Base-by-base conservation (phyloP, 2,329 filamentous ascomycete species). In the Hymenotorrendiella dingleyae region DNA sequence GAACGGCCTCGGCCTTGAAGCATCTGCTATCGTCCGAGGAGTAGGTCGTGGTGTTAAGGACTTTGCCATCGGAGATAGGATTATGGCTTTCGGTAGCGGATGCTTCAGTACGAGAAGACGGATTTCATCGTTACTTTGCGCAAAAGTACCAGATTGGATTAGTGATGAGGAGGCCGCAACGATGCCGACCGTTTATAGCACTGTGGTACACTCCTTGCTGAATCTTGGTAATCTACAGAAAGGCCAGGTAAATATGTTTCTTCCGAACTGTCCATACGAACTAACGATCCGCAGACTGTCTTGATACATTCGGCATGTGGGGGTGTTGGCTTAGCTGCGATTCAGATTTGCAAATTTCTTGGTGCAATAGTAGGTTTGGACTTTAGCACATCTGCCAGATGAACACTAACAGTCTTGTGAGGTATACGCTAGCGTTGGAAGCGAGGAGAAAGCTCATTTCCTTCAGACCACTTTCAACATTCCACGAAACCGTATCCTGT, bases 271-370 rank as follows among this genome's bases (percentile, higher is more conserved):
- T 22, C 12, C 16, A 36, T 20, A 24, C 20, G 19, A 26, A 23
- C 10, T 12, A 36, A 26, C 20, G 17, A 9, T 36, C 3, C n/a
- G 12, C 26, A n/a, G 27, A 46, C 29, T 3, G 42, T 64, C 6
- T 38, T 66, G 3, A 57, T 66, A 5, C 52, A 59, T 12, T 48
- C 53, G 4, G 59, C 58, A 3, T 47, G 39, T n/a, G 54, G 61
- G 12, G 61, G 57, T 10, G 48, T 64, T 14, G 62, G 62, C 10
- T 37, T 57, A 11, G 57, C 60, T 3, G 56, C 61, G 1, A 61
- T 64, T 23, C 54, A 62, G 20, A 34, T 62, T 4, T 47, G 39
- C 33, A 45, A 54, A 16, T 34, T 20, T 51, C 24, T 58, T 7
- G 55, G 55, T 1, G 57, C 56, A 7, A 44, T 62, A 29, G 54